These are phyloP conservation scores for Manihot esculenta DNA, from an alignment of 441 rosid genomes.

Conservation along the genomic window DNA sequence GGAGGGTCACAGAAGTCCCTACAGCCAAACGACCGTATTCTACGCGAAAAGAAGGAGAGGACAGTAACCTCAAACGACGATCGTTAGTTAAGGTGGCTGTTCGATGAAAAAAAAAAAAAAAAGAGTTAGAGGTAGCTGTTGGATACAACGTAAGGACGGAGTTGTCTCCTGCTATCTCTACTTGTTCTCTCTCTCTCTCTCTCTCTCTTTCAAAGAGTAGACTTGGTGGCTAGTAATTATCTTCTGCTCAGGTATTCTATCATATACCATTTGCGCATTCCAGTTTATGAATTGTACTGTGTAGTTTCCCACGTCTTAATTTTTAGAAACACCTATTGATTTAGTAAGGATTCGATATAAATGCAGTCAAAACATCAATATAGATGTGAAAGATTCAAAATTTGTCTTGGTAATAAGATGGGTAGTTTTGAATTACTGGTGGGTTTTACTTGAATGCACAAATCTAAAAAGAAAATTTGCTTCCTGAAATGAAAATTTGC, in stretches of 20 bases:
- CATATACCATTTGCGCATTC: neutral
- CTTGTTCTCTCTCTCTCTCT: neutral
- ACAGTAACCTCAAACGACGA: neutral
- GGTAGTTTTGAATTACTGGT: neutral
- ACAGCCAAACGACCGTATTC: neutral
- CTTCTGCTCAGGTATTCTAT: neutral
- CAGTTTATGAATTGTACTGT: neutral
- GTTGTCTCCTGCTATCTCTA: neutral
- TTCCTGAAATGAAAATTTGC: neutral
- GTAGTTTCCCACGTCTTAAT: neutral
- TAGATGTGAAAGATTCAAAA: neutral
- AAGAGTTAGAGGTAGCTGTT: neutral
- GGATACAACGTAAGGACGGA: slow-evolving; percentile 12
- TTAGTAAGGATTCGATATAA: neutral
- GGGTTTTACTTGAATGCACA: neutral
- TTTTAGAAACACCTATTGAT: neutral
- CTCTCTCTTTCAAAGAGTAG: neutral
- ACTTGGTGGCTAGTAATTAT: neutral
- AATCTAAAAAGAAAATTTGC: neutral
- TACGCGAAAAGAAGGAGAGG: too few species aligned
- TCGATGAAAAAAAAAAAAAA: neutral
- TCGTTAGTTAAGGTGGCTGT: neutral
- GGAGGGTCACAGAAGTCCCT: neutral
- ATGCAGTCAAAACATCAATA: neutral
- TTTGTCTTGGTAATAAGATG: neutral